Evolutionary conservation across 1,284 basidiomycete species (phyloP), one percentile per base, ranked within the genome.

Genomic region (Ustilago cynodontis): DNA sequence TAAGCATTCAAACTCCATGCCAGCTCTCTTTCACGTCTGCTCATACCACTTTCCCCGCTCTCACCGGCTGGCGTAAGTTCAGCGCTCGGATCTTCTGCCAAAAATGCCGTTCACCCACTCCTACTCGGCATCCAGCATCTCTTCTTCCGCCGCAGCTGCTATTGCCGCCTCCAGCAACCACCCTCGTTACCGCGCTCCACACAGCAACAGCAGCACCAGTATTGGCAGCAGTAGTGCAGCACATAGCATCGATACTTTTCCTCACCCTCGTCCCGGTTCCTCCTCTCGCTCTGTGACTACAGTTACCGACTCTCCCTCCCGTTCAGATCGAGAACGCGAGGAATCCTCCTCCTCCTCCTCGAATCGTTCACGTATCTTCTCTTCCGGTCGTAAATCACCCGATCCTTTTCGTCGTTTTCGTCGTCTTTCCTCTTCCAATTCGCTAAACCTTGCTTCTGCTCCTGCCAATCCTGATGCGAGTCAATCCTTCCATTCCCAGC

Each of bases 401-500:
- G 71, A 67, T n/a, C 71, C 76, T n/a, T 78, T 78, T 10, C 59
- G 65, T 16, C 71, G 71, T 53, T 78, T 78, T 33, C 64, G 71
- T 4, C 66, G 76, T 18, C 51, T 65, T 22, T 78, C 74, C 8
- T 69, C 71, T 10, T 59, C 63, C 64, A 71, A 62, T 45, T 65
- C 66, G n/a, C 67, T 77, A 53, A 62, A 63, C 26, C 43, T 75
- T 14, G 26, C 59, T 18, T 51, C 72, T 3, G 70, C 66, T 51
- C 59, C 66, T 11, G 31, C 62, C 5, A 52, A 52, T 13, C 56
- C 45, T 28, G 64, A 66, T 29, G 37, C 64, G 0, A 28, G 22
- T 31, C 59, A 56, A 18, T 66, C 70, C 8, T 63, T 71, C n/a
- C 64, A 62, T n/a, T 45, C 60, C 7, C 64, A 62, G 31, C 62